Evolutionary conservation across 2,329 filamentous ascomycete genomes (phyloP).

Genomic region (Neofusicoccum sp.): DNA sequence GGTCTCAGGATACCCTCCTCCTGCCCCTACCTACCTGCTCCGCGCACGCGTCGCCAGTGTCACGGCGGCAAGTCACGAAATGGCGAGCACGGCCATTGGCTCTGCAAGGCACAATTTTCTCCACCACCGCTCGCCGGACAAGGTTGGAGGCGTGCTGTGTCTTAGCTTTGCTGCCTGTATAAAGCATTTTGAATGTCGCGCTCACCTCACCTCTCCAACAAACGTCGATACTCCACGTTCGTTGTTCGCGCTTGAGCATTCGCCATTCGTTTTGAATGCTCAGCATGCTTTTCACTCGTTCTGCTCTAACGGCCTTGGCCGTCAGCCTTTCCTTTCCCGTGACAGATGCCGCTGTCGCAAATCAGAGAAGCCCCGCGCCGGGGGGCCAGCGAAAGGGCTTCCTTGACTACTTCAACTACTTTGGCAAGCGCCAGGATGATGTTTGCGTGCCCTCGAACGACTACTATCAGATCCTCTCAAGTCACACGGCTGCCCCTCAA

Average conservation of each 20-base stretch:
- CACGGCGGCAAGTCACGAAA: slow-evolving; percentile 20
- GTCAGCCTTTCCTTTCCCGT: slow-evolving; percentile 34
- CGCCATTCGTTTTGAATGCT: slow-evolving; percentile 34
- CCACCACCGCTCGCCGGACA: slow-evolving; percentile 4
- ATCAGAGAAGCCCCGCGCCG: slow-evolving; percentile 1
- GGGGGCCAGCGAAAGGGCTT: not conserved
- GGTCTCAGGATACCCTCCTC: slow-evolving; percentile 13
- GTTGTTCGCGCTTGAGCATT: slow-evolving; percentile 23
- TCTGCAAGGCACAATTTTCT: slow-evolving; percentile 41
- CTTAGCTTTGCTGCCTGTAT: slow-evolving; percentile 16
- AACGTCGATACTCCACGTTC: slow-evolving; percentile 10
- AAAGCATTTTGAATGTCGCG: slow-evolving; percentile 20
- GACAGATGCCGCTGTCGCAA: slow-evolving; percentile 15
- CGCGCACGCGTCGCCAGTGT: slow-evolving; percentile 21
- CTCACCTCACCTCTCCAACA: not conserved
- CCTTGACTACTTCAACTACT: slow-evolving; percentile 8
- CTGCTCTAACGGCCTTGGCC: slow-evolving; percentile 34
- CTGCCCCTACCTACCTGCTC: slow-evolving; percentile 16
- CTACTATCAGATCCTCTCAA: slow-evolving; percentile 18
- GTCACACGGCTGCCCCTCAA: not conserved
- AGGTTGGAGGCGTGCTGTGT: slow-evolving; percentile 13
- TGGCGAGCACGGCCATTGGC: slow-evolving; percentile 24
- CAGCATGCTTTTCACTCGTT: slow-evolving; percentile 38
- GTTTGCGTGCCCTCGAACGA: slow-evolving; percentile 18
- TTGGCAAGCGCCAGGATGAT: slow-evolving; percentile 13